Conservation (phyloP, 208 protist genomes). For the Trypanosoma brucei region DNA sequence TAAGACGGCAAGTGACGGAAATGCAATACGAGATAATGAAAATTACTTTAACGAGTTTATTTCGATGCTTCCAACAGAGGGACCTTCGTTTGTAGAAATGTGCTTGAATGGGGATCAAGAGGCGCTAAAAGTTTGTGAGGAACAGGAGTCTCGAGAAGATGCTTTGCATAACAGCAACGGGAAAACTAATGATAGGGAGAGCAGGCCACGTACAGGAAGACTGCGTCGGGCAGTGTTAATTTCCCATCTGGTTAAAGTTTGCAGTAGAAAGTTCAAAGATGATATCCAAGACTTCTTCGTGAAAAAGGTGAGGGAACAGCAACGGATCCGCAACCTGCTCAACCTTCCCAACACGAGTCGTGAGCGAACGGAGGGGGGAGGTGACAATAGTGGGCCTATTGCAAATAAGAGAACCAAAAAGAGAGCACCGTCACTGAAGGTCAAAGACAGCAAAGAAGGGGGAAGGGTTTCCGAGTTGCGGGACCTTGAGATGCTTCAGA, state of each 20-base stretch:
- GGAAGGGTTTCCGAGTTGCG: slow-evolving; percentile 4
- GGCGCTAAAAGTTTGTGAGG: slow-evolving; percentile 23
- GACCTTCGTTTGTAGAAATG: slow-evolving; percentile 34
- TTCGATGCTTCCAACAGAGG: slow-evolving; percentile 58
- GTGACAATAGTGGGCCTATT: neutral
- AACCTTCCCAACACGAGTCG: slow-evolving; percentile 30
- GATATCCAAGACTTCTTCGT: slow-evolving; percentile 76
- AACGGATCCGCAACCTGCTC: slow-evolving; percentile 45
- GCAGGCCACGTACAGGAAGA: neutral
- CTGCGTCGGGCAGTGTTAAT: slow-evolving; percentile 8
- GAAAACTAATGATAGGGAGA: neutral
- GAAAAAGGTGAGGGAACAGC: slow-evolving; percentile 53
- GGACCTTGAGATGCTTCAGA: slow-evolving; percentile 53
- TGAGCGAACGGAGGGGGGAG: neutral
- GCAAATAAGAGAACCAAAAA: slow-evolving; percentile 2
- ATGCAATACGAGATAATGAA: slow-evolving; percentile 3
- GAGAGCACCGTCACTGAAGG: neutral
- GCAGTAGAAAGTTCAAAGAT: slow-evolving; percentile 66
- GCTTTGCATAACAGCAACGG: neutral
- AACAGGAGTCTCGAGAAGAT: slow-evolving; percentile 21
- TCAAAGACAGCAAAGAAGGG: slow-evolving; percentile 2
- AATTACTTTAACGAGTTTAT: slow-evolving; percentile 14
- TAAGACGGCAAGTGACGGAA: slow-evolving; percentile 1
- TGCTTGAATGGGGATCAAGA: slow-evolving; percentile 38
- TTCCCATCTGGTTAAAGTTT: slow-evolving; percentile 10